Conservation (phyloP, 257 asterid species). For the Linderniella brevidens region DNA sequence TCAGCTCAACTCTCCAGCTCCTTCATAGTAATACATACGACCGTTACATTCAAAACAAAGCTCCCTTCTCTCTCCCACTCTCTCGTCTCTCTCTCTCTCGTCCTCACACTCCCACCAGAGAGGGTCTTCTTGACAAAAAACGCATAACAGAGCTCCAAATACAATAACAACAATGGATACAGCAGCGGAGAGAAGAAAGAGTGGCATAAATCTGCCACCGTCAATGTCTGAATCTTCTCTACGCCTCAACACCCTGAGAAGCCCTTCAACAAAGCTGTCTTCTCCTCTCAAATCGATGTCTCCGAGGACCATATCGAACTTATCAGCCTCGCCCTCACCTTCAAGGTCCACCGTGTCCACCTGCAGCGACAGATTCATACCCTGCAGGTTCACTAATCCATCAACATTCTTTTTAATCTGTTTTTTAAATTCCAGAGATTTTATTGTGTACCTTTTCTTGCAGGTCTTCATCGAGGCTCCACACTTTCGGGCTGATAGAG, state of each 20-base stretch:
- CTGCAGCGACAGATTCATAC: conserved; percentile 91
- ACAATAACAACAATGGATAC: conserved; percentile 30
- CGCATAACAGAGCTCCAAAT: background rate
- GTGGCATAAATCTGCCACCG: conserved; percentile 71
- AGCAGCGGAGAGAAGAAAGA: conserved; percentile 45
- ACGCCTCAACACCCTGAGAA: conserved; percentile 43
- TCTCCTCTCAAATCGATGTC: conserved; percentile 87
- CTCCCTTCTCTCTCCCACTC: too few relatives aligned
- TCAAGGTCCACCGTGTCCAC: conserved; percentile 31
- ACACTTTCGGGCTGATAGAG: conserved; percentile 80
- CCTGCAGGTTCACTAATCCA: conserved; percentile 25
- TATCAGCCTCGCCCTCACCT: conserved; percentile 63
- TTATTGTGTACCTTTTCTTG: too few relatives aligned
- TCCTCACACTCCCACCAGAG: background rate
- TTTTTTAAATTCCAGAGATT: too few relatives aligned
- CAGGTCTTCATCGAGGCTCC: conserved; percentile 87
- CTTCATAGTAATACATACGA: too few relatives aligned
- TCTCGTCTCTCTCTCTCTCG: too few relatives aligned
- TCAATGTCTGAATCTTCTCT: conserved; percentile 59
- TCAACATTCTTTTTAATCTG: too few relatives aligned
- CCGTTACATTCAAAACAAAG: too few relatives aligned
- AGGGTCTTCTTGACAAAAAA: background rate
- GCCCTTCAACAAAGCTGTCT: conserved; percentile 25
- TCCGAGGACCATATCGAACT: conserved; percentile 74
- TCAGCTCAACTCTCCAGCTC: too few relatives aligned